Evolutionary conservation across 129 eudicot species (phyloP).

Genomic region (Scalesia atractyloides): DNA sequence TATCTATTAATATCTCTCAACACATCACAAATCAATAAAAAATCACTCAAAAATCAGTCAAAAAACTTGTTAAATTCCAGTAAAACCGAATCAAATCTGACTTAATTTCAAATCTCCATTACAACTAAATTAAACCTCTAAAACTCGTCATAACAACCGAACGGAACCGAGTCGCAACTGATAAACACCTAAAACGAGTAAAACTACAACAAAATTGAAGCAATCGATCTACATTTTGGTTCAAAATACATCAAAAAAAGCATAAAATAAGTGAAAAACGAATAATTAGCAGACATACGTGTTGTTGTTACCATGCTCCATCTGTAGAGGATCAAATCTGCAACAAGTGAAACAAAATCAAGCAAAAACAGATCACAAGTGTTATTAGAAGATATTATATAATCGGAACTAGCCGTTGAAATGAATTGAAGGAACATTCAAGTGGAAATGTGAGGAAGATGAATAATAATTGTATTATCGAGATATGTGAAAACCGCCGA

Average conservation of each 20-base stretch:
- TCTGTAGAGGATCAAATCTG: conserved; percentile 13
- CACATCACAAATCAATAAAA: conserved; percentile 6
- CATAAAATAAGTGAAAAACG: not conserved
- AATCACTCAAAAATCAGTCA: not conserved
- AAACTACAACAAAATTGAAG: conserved; percentile 4
- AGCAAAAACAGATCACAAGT: conserved; percentile 1
- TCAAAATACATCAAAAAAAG: not conserved
- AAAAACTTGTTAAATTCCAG: conserved; percentile 17
- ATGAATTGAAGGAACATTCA: conserved; percentile 12
- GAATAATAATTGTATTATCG: conserved; percentile 17
- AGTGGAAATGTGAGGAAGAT: conserved; percentile 32
- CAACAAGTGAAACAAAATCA: conserved; percentile 19
- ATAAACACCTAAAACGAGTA: conserved; percentile 2
- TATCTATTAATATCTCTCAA: conserved; percentile 9
- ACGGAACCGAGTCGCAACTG: not conserved
- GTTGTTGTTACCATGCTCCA: conserved; percentile 31
- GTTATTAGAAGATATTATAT: too few species aligned
- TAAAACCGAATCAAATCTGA: conserved; percentile 19
- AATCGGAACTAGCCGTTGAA: conserved; percentile 34
- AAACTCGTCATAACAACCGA: conserved; percentile 5
- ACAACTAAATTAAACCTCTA: not conserved
- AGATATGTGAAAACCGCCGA: conserved; percentile 41
- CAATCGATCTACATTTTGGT: conserved; percentile 30
- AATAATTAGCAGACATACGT: conserved; percentile 25
- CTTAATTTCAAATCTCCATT: not conserved